Percentiles rank a stretch among this genome's conserved stretches.
These are phyloP conservation scores for Aspergillus sclerotioniger DNA, from an alignment of 495 filamentous ascomycete species.

Conservation along the genomic window DNA sequence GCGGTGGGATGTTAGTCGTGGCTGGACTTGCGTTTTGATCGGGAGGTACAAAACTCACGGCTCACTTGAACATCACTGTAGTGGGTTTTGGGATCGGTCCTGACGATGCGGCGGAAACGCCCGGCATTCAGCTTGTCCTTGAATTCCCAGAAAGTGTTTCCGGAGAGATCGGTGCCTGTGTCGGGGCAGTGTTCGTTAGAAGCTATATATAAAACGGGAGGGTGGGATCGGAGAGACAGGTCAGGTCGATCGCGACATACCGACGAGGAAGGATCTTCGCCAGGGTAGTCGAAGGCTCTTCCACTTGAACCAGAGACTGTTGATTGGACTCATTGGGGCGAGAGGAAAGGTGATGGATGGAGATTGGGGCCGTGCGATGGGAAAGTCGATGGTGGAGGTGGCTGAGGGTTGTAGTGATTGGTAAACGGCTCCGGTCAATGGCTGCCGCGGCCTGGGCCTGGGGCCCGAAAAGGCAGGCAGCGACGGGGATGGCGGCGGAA, in stretches of 20 bases:
- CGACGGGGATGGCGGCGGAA: too few species aligned
- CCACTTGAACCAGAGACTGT: slow-evolving; percentile 76
- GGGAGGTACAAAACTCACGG: slow-evolving; percentile 37
- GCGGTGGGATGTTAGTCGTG: slow-evolving; percentile 19
- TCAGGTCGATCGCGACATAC: slow-evolving; percentile 42
- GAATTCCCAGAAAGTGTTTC: slow-evolving; percentile 97
- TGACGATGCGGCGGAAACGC: slow-evolving; percentile 64
- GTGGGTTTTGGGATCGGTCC: slow-evolving; percentile 58
- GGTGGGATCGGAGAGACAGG: slow-evolving; percentile 11
- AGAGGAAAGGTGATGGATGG: background rate
- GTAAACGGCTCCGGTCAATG: background rate
- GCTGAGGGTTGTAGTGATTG: background rate
- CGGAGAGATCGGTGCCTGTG: slow-evolving; percentile 76
- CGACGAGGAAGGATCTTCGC: slow-evolving; percentile 77
- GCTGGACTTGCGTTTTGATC: background rate
- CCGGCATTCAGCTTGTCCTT: slow-evolving; percentile 59
- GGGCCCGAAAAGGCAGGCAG: background rate
- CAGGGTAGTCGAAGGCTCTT: slow-evolving; percentile 81
- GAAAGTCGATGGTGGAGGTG: background rate
- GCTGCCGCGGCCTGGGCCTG: background rate
- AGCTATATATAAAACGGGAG: slow-evolving; percentile 7
- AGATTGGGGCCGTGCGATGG: background rate
- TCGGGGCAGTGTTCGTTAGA: slow-evolving; percentile 17
- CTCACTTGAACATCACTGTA: slow-evolving; percentile 64
- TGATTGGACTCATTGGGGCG: slow-evolving; percentile 39